Conservation (phyloP, 2,329 filamentous ascomycete genomes). For the Diaporthe citrichinensis region DNA sequence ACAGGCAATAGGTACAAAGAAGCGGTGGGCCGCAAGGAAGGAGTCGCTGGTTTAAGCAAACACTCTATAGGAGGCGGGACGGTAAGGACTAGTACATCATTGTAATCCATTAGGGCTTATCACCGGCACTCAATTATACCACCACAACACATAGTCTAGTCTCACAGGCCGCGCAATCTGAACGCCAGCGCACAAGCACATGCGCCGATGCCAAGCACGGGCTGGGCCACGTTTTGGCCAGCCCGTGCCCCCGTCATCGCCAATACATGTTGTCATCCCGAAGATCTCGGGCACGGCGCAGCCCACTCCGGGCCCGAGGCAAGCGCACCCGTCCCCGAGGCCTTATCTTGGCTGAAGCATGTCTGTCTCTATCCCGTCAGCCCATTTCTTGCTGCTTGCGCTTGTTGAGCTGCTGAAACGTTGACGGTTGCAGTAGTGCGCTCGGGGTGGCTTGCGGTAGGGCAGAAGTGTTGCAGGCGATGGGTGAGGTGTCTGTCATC, state of each 20-base stretch:
- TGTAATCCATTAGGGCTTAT: constrained; percentile 35
- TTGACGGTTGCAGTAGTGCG: constrained; percentile 18
- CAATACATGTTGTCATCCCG: not conserved
- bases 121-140: constrained; percentile 26
- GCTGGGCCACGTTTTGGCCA: not conserved
- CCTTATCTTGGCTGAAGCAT: not conserved
- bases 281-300: constrained; percentile 10
- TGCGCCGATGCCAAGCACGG: not conserved
- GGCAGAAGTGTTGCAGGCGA: not conserved
- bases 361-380: not conserved
- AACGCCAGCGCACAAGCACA: constrained; percentile 26
- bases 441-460: constrained; percentile 16
- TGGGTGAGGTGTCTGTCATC: not conserved
- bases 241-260: constrained; percentile 3
- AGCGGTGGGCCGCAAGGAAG: not conserved
- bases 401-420: constrained; percentile 27
- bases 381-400: not conserved
- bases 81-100: constrained; percentile 30
- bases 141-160: not conserved
- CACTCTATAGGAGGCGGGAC: not conserved
- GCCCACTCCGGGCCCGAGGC: not conserved
- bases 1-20: not conserved
- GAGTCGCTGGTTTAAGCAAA: not conserved
- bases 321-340: not conserved
- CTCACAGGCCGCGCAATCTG: constrained; percentile 11